These are phyloP conservation scores for Cubamyces lactineus DNA, from an alignment of 768 basidiomycete species.

Conservation along the genomic window DNA sequence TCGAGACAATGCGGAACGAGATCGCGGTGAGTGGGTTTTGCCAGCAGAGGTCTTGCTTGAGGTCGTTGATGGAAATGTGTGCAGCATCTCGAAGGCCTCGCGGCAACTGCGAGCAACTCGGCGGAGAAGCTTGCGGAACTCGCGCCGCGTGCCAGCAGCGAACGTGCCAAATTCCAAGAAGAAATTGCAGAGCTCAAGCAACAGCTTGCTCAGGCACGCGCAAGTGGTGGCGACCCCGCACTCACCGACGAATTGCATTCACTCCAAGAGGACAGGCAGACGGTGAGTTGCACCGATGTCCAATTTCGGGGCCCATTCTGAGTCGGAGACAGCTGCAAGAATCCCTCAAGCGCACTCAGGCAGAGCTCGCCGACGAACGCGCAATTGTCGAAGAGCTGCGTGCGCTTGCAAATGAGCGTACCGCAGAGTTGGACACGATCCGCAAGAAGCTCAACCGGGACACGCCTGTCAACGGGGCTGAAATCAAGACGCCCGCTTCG, in stretches of 20 bases:
- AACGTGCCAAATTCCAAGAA: conserved; percentile 53
- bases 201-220: conserved; percentile 44
- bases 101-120: conserved; percentile 29
- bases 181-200: conserved; percentile 60
- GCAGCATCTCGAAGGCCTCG: conserved; percentile 70
- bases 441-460: conserved; percentile 68
- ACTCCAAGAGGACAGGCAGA: conserved; percentile 22
- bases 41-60: background rate
- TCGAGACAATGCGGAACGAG: conserved; percentile 78
- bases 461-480: conserved; percentile 47
- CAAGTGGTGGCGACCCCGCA: conserved; percentile 26
- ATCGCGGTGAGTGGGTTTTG: conserved; percentile 61
- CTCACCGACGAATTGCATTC: conserved; percentile 19
- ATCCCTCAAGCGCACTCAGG: conserved; percentile 34
- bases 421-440: conserved; percentile 55
- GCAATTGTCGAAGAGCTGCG: conserved; percentile 38
- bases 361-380: conserved; percentile 36
- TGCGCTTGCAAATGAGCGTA: conserved; percentile 41
- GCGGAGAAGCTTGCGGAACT: conserved; percentile 50
- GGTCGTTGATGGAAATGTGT: conserved; percentile 29
- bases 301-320: background rate
- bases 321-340: conserved; percentile 20
- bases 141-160: conserved; percentile 51
- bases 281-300: conserved; percentile 1
- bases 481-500: conserved; percentile 32